Evolutionary conservation across 2,329 filamentous ascomycete species (phyloP), one percentile per base, ranked within the genome.

Genomic region (Trichophyton benhamiae): DNA sequence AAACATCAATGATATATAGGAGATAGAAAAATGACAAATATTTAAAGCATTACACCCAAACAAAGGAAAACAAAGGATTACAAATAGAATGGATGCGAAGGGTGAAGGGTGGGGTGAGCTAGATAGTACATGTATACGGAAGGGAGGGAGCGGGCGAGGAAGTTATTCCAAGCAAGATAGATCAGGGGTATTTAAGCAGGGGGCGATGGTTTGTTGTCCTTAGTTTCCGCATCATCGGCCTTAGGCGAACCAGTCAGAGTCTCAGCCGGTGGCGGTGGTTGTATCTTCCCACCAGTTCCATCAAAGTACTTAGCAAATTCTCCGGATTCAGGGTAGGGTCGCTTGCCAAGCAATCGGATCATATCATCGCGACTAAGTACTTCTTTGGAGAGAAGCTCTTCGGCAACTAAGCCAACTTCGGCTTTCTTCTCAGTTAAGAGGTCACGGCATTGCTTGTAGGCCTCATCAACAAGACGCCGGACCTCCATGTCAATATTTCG

Each of bases 231-330:
- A n/a, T 53, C 22, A 17, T 30, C 49, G 11, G 13, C 22, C 41
- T 48, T 44, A 59, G 52, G 9, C 9, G 59, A 57, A 41, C 64
- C 41, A 22, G 57, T 22, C 15, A 22, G 38, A 27, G 44, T 27
- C 41, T 65, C 64, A 17, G 60, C 60, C 53, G 64, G 64, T 8
- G 65, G 65, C 4, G 65, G 65, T 1, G 65, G 65, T 42, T 64
- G 63, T 49, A 66, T 64, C 67, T 71, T 66, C 68, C 72, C 65
- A 72, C 68, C 64, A 13, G 72, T 72, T 63, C 82, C 82, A 68
- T 82, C 80, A 74, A 99, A 99, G 79, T 95, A 99, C 80, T 96
- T 96, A 69, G 87, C 80, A 75, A 99, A 97, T 70, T 97, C 91
- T 68, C 88, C 87, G 63, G 83, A 81, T 69, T 97, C 92, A 46